phyloP scores from a whole-genome alignment of 768 basidiomycete genomes.

The Artomyces pyxidatus region DNA sequence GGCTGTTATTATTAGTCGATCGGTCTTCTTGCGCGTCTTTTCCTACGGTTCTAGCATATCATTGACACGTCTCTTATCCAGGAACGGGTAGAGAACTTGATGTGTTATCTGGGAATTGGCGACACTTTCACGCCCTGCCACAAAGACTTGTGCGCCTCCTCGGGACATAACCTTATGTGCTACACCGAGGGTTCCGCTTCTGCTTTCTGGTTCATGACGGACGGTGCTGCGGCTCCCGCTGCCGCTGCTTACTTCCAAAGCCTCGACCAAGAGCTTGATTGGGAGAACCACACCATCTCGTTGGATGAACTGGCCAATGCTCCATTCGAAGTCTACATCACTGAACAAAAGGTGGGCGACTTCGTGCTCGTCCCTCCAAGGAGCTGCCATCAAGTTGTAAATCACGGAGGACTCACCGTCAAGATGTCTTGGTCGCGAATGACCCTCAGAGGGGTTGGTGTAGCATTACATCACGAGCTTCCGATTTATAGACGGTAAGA shows the following conservation, averaged over 20 bases:
- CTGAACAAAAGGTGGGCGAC: constrained; percentile 70
- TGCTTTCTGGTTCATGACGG: constrained; percentile 86
- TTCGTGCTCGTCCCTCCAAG: constrained; percentile 74
- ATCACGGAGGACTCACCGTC: constrained; percentile 70
- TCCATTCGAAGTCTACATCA: constrained; percentile 61
- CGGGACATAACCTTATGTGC: constrained; percentile 84
- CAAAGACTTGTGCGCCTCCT: constrained; percentile 78
- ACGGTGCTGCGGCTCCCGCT: constrained; percentile 42
- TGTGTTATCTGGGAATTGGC: constrained; percentile 79
- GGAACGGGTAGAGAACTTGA: constrained; percentile 65
- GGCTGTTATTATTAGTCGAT: background rate
- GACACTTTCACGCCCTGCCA: constrained; percentile 83
- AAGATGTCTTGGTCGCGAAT: constrained; percentile 87
- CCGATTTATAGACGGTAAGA: constrained; percentile 71
- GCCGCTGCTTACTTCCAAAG: constrained; percentile 53
- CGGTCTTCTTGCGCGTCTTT: no score
- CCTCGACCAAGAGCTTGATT: constrained; percentile 55
- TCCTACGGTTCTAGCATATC: background rate
- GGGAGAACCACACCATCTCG: constrained; percentile 60
- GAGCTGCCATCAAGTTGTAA: constrained; percentile 80
- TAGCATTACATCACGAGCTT: constrained; percentile 63
- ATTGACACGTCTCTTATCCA: constrained; percentile 20
- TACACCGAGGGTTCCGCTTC: constrained; percentile 65
- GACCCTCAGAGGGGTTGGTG: constrained; percentile 52
- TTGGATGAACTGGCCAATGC: constrained; percentile 56